These are phyloP conservation scores for Phlegmacium glaucopus DNA, from an alignment of 768 basidiomycete species.

Conservation along the genomic window DNA sequence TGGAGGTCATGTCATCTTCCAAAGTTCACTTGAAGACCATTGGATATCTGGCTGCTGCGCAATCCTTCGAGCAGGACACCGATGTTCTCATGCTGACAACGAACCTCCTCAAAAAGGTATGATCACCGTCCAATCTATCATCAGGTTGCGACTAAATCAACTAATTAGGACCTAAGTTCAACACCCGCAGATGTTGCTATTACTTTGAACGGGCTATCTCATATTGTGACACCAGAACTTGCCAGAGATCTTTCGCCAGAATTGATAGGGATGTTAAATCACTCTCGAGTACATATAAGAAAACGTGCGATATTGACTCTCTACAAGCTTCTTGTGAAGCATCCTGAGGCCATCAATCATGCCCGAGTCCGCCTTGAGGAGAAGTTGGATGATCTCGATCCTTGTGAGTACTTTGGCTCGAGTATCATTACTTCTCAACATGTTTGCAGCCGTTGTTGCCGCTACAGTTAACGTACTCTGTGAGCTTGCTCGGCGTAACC, in stretches of 20 bases:
- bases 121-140: constrained; percentile 15
- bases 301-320: constrained; percentile 87
- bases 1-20: constrained; percentile 96
- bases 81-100: constrained; percentile 98
- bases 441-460: constrained; percentile 74
- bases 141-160: constrained; percentile 11
- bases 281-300: constrained; percentile 84
- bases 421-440: neutral
- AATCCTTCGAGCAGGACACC: constrained; percentile 91
- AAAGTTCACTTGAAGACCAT: constrained; percentile 91
- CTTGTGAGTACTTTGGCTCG: constrained; percentile 38
- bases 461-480: constrained; percentile 93
- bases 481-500: constrained; percentile 81
- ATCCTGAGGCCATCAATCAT: constrained; percentile 72
- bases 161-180: constrained; percentile 72
- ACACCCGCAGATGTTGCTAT: constrained; percentile 72
- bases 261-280: constrained; percentile 81
- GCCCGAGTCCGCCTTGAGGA: constrained; percentile 72
- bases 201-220: constrained; percentile 77
- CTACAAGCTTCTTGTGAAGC: constrained; percentile 75
- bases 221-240: constrained; percentile 82
- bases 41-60: constrained; percentile 89
- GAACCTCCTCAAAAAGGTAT: constrained; percentile 90
- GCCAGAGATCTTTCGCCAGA: constrained; percentile 90
- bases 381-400: constrained; percentile 75